Percentiles rank a stretch among this genome's conserved stretches.
phyloP scores from a whole-genome alignment of 1,284 basidiomycete genomes.

The Cryptococcus sp. region DNA sequence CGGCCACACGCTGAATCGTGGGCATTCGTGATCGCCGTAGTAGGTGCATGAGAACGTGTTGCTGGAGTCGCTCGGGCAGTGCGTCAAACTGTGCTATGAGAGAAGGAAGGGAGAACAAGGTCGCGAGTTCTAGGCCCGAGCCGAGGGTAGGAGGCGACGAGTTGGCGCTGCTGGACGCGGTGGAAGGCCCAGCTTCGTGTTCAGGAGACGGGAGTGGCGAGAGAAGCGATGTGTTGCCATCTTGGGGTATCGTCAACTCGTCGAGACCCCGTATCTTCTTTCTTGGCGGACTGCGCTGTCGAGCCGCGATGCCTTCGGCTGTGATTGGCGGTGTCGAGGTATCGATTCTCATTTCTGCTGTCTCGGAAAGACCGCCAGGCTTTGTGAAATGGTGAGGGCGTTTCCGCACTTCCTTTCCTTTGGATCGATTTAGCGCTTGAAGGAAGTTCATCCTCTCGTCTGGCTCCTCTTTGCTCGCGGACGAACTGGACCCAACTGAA shows the following conservation, averaged over 20 bases:
- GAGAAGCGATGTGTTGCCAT: conserved; percentile 21
- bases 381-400: conserved; percentile 29
- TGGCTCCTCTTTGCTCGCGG: background rate
- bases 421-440: conserved; percentile 27
- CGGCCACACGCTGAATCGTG: conserved; percentile 48
- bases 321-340: conserved; percentile 24
- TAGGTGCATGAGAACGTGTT: conserved; percentile 53
- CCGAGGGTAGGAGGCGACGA: conserved; percentile 32
- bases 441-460: conserved; percentile 28
- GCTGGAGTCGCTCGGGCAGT: conserved; percentile 51
- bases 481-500: background rate
- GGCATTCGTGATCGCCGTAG: conserved; percentile 49
- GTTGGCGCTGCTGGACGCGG: conserved; percentile 3
- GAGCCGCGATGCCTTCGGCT: conserved; percentile 9
- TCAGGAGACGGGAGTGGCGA: conserved; percentile 45
- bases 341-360: background rate
- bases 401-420: conserved; percentile 42
- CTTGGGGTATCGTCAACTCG: conserved; percentile 24
- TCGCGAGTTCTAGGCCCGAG: conserved; percentile 44
- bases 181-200: conserved; percentile 26
- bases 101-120: conserved; percentile 47
- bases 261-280: conserved; percentile 44
- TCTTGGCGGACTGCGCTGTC: conserved; percentile 40
- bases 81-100: conserved; percentile 48
- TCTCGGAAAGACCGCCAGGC: conserved; percentile 12